Percentiles rank a stretch among this genome's conserved stretches.
Conservation (phyloP, 1,284 basidiomycete species). For the Coniophora puteana region DNA sequence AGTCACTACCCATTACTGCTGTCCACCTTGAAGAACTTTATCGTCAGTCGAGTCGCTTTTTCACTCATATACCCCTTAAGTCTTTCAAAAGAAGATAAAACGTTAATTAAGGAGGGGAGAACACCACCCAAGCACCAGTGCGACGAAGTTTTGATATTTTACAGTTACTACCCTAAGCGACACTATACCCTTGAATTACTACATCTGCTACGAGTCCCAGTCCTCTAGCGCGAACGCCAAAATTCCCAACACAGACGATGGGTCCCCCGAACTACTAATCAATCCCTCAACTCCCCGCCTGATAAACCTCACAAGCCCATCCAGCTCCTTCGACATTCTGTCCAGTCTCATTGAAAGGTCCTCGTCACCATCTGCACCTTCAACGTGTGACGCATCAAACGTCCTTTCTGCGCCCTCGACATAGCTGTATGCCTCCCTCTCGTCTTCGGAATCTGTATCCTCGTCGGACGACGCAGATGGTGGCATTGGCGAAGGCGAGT, state of each 20-base stretch:
- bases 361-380: too few relatives aligned
- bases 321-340: conserved; percentile 63
- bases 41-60: too few relatives aligned
- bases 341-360: conserved; percentile 49
- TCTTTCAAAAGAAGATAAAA: not conserved
- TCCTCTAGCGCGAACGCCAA: conserved; percentile 78
- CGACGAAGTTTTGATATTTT: not conserved
- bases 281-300: conserved; percentile 63
- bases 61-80: too few relatives aligned
- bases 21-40: too few relatives aligned
- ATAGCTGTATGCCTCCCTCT: conserved; percentile 17
- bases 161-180: too few relatives aligned
- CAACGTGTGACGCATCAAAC: conserved; percentile 28
- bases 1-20: too few relatives aligned
- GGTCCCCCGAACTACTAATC: conserved; percentile 49
- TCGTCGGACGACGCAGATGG: conserved; percentile 47
- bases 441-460: conserved; percentile 33
- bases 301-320: conserved; percentile 66
- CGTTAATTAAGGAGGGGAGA: not conserved
- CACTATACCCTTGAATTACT: too few relatives aligned
- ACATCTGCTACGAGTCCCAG: conserved; percentile 66
- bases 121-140: not conserved
- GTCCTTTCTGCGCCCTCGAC: conserved; percentile 20
- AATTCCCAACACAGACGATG: conserved; percentile 62
- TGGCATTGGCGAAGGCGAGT: conserved; percentile 18